Evolutionary conservation across 495 filamentous ascomycete genomes (phyloP), one percentile per base, ranked within the genome.

Genomic region (Chlorociboria aeruginascens): DNA sequence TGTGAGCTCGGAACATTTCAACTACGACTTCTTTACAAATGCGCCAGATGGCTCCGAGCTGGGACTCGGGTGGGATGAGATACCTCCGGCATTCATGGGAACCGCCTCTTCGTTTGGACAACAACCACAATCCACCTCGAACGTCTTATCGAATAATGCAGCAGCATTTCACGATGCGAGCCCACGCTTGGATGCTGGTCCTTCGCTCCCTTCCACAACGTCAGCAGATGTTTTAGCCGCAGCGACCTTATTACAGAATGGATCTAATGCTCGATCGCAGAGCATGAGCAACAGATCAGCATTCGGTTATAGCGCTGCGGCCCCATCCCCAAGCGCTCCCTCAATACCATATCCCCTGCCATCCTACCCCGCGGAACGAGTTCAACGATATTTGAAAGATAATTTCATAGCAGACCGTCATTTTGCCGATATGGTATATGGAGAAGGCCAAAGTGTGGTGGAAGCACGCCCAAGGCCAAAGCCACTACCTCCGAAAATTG

Each of bases 51-150:
- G 69, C 0, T 58, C 70, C 7, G 66, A 69, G 28, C 62, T 70
- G 16, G 67, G 66, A 32, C 67, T 74, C 17, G 67, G 69, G 40
- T 79, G 76, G 76, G 56, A 69, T 42, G 73, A 77, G 48, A 68
- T 80, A 28, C 77, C 78, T 2, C 78, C 76, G 8, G 71, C 69
- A 10, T 76, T 80, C 39, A 68, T 81, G 58, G 76, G 78, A 33
- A 75, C 78, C 17, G 70, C 73, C 0, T 78, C 77, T 9, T 81
- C 78, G n/a, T 69, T 73, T 49, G 74, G 74, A 25, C 74, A 78
- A 38, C 72, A 69, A 54, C 47, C 48, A 6, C 38, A 32, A 25
- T 32, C 17, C 1, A n/a, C 20, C 31, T 37, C 43, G 29, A 40
- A 46, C 43, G 11, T 39, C 32, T 28, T 56, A 7, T 25, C 42